Conservation (phyloP, 495 filamentous ascomycete species). For the Annulohypoxylon bovei region DNA sequence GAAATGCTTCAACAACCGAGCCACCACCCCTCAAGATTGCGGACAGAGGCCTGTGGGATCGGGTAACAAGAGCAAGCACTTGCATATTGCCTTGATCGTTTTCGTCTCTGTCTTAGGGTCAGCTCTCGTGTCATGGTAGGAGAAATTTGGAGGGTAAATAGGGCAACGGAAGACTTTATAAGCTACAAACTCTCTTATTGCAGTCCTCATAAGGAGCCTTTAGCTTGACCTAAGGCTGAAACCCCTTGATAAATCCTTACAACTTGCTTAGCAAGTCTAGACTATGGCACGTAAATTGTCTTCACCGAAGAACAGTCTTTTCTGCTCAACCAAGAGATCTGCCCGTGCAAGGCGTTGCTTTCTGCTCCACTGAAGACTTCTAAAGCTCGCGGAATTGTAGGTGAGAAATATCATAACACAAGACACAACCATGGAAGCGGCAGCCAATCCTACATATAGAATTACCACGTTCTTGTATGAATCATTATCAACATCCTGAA, state of each 20-base stretch:
- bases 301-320: not conserved
- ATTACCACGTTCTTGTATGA: not conserved
- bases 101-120: not conserved
- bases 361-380: not conserved
- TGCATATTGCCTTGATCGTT: not conserved
- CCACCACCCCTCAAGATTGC: not conserved
- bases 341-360: not conserved
- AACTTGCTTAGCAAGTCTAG: no score
- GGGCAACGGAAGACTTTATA: no score
- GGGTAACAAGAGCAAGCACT: not conserved
- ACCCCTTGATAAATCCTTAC: no score
- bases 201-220: no score
- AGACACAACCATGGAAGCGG: not conserved
- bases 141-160: no score
- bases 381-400: not conserved
- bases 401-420: not conserved
- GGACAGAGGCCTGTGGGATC: not conserved
- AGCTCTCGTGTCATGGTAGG: no score
- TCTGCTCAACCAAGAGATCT: not conserved
- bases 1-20: constrained; percentile 4
- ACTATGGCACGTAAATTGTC: no score
- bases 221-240: no score
- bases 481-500: not conserved
- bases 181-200: no score
- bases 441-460: not conserved